A percentile compares a stretch with the other conserved stretches of the same genome.
Conservation (phyloP, 1,284 basidiomycete genomes). For the Ceratobasidium sp. region DNA sequence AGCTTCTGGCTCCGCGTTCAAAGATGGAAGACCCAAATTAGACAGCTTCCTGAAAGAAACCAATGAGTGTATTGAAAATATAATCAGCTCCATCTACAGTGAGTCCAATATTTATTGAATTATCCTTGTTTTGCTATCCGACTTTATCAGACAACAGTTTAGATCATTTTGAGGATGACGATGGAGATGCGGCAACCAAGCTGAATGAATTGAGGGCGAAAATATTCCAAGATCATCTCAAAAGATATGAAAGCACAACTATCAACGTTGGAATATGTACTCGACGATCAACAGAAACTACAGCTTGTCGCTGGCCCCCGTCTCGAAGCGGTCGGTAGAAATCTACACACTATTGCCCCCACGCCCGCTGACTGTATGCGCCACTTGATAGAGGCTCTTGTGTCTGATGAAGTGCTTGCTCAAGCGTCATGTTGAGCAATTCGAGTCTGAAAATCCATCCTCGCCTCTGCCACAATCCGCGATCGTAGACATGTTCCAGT, state of each 20-base stretch:
- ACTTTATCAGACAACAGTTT: slow-evolving; percentile 1
- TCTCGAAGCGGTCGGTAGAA: slow-evolving; percentile 11
- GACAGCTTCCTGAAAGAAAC: neutral
- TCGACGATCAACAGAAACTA: slow-evolving; percentile 12
- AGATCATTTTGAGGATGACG: slow-evolving; percentile 16
- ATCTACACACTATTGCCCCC: neutral
- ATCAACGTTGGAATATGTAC: slow-evolving; percentile 3
- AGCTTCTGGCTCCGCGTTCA: slow-evolving; percentile 16
- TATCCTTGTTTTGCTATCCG: no score
- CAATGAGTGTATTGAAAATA: neutral
- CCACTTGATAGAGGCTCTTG: neutral
- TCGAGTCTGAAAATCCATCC: slow-evolving; percentile 13
- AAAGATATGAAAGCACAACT: slow-evolving; percentile 18
- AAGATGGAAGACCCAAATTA: neutral
- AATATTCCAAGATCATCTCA: neutral
- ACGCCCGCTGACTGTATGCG: neutral
- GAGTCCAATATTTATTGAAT: neutral
- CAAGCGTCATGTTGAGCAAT: slow-evolving; percentile 7
- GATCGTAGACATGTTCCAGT: slow-evolving; percentile 2
- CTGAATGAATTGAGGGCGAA: neutral
- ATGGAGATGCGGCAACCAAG: neutral
- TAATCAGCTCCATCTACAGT: slow-evolving; percentile 9
- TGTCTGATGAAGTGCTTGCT: slow-evolving; percentile 18
- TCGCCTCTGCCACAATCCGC: neutral
- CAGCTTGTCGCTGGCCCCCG: slow-evolving; percentile 3